Base-by-base conservation (phyloP, 2,329 filamentous ascomycete species). In the Penicillium sp. region DNA sequence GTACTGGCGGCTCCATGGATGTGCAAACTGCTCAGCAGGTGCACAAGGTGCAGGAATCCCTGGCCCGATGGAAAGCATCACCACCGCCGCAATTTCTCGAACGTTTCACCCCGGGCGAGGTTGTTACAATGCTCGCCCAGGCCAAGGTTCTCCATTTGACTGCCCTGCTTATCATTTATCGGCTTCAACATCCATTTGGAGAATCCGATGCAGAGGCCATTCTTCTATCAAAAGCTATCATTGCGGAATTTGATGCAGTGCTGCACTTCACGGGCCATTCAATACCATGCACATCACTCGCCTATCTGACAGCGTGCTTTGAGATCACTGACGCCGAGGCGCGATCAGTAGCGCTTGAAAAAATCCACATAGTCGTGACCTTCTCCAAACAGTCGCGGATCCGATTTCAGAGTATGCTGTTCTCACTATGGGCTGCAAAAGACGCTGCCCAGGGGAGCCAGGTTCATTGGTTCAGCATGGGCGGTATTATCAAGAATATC, bases 341-440 rank as follows among this genome's bases (percentile, higher is more conserved):
- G 21, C 47, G 56, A 24, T n/a, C 39, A 2, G n/a, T 7, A 2
- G 48, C 42, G 2, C 11, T 59, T 16, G 11, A 22, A 16, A 42
- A 42, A 14, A 52, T 42, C 3, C 16, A 18, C 2, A 8, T 47
- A 10, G 46, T 57, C 3, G 43, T 57, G 10, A 57, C 46, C 2
- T 62, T 60, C 27, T 59, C 58, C 6, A 50, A 50, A 16, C 50
- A 59, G 24, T 41, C 52, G 13, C 56, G 45, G 36, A 21, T 53
- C 9, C 40, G 39, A 9, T 52, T 55, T 14, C 21, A 44, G 7
- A 32, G 16, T 32, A 44, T 34, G 2, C 10, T 57, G 31, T 46
- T 16, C 3, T 44, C 41, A 2, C 31, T 59, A 3, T 60, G 56
- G 58, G 32, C 48, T 6, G 49, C 45, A 8, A 50, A 50, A 18